A percentile compares a stretch with the other conserved stretches of the same genome.
Conservation (phyloP, 371 early-diverging fungal genomes). For the Circinella umbellata region DNA sequence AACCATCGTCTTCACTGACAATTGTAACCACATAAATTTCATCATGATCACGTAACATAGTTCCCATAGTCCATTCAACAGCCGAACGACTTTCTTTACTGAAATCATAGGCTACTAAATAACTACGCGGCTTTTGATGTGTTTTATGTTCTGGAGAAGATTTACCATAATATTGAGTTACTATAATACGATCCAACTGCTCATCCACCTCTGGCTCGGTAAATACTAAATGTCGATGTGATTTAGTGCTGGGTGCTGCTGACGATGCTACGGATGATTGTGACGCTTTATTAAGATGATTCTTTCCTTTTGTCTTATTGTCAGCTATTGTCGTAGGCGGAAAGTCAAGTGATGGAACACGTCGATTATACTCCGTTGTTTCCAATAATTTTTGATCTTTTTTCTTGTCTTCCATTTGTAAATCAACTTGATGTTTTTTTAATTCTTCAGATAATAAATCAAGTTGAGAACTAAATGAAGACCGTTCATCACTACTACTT, state of each 20-base stretch:
- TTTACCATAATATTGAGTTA: slow-evolving; percentile 33
- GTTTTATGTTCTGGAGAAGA: slow-evolving; percentile 8
- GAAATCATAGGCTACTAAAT: slow-evolving; percentile 51
- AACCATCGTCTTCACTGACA: slow-evolving; percentile 48
- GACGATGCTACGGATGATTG: not conserved
- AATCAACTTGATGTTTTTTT: slow-evolving; percentile 14
- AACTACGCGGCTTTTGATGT: slow-evolving; percentile 21
- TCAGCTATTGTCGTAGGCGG: not conserved
- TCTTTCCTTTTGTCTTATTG: slow-evolving; percentile 1
- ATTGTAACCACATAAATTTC: slow-evolving; percentile 57
- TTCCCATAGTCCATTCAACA: slow-evolving; percentile 64
- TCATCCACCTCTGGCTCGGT: slow-evolving; percentile 17
- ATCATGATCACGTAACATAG: slow-evolving; percentile 62
- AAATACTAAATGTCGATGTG: slow-evolving; percentile 26
- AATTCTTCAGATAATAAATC: slow-evolving; percentile 21
- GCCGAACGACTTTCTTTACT: slow-evolving; percentile 47
- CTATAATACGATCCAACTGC: slow-evolving; percentile 27
- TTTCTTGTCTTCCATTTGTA: not conserved
- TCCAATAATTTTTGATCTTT: slow-evolving; percentile 15
- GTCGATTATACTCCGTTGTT: slow-evolving; percentile 43
- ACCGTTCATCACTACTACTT: no score
- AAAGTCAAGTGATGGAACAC: slow-evolving; percentile 24
- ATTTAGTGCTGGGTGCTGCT: no score
- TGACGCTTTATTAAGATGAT: no score
- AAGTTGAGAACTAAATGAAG: not conserved